Evolutionary conservation across 176 grass and related monocot genomes (phyloP).

Genomic region (Eragrostis curvula): DNA sequence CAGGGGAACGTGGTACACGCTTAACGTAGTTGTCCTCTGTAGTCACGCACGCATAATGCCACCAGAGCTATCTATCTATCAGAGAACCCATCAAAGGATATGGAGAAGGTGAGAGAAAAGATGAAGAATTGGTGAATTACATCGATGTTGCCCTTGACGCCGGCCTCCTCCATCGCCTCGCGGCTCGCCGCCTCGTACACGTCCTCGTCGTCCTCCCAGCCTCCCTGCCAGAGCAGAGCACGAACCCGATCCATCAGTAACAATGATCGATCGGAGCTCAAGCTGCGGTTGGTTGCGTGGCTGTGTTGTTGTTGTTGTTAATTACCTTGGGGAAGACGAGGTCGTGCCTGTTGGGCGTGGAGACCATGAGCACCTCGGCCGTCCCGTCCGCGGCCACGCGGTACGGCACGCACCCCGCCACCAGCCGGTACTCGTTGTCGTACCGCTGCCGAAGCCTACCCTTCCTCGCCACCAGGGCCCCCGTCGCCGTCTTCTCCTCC

Average conservation of each 20-base stretch:
- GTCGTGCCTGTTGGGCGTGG: constrained; percentile 75
- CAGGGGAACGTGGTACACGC: neutral
- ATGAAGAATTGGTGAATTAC: constrained; percentile 31
- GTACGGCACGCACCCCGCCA: constrained; percentile 83
- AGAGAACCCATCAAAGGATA: neutral
- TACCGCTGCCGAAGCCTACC: constrained; percentile 70
- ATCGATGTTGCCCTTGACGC: constrained; percentile 73
- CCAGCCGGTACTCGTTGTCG: constrained; percentile 75
- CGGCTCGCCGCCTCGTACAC: constrained; percentile 79
- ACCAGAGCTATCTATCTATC: too few species aligned
- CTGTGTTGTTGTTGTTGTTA: too few species aligned
- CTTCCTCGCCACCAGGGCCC: constrained; percentile 47
- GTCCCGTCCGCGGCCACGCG: constrained; percentile 42
- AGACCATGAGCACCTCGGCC: constrained; percentile 84
- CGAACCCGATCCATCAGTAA: too few species aligned
- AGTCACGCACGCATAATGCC: neutral
- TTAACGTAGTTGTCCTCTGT: neutral
- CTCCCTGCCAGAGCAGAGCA: constrained; percentile 51
- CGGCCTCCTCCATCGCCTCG: constrained; percentile 91
- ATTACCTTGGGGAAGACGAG: constrained; percentile 97
- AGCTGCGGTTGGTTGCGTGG: neutral
- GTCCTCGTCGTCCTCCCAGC: constrained; percentile 93
- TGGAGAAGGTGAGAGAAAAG: neutral
- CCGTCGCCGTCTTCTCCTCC: neutral
- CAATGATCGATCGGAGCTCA: too few species aligned